Evolutionary conservation across 2,329 filamentous ascomycete species (phyloP), one percentile per base, ranked within the genome.

Genomic region (Amauroascus verrucosus): DNA sequence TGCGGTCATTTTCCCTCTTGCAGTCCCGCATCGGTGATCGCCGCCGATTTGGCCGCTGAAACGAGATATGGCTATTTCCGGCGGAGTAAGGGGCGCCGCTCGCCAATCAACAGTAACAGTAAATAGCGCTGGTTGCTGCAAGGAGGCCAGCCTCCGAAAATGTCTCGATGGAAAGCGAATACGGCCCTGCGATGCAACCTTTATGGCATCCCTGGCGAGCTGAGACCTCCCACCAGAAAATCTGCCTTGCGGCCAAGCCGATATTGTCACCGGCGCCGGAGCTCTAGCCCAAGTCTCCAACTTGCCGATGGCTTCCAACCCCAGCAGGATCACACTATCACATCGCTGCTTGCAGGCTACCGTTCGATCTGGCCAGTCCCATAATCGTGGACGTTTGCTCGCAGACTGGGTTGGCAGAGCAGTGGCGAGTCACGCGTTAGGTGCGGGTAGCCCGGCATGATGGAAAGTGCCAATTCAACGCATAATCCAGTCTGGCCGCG

Each of bases 221-320:
- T 46, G 44, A 46, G 44, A 16, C n/a, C 44, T 32, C 28, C 9
- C 22, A 32, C 44, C 22, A 14, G 44, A 46, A 46, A 46, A 46
- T 46, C 44, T 46, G 44, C 44, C 44, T 46, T 14, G 44, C 44
- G 38, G 38, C 38, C 38, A 4, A 46, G 44, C 22, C 26, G 30
- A 46, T 8, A 46, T 46, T 11, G 44, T 46, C 44, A n/a, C 20
- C 22, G 20, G 6, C 7, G 18, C 44, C n/a, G 20, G 44, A 46
- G 44, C 44, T n/a, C 44, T 46, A 46, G 44, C n/a, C 28, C 44
- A 46, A 46, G 44, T 18, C n/a, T 46, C 44, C 44, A 46, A 46
- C 44, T 46, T 46, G 26, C 26, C 26, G 9, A 30, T 30, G 26
- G 26, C 26, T 30, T 30, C 44, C 44, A 46, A 46, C 26, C 44